Evolutionary conservation across 441 rosid genomes (phyloP), one percentile per base, ranked within the genome.

Genomic region (Kokia cookei): DNA sequence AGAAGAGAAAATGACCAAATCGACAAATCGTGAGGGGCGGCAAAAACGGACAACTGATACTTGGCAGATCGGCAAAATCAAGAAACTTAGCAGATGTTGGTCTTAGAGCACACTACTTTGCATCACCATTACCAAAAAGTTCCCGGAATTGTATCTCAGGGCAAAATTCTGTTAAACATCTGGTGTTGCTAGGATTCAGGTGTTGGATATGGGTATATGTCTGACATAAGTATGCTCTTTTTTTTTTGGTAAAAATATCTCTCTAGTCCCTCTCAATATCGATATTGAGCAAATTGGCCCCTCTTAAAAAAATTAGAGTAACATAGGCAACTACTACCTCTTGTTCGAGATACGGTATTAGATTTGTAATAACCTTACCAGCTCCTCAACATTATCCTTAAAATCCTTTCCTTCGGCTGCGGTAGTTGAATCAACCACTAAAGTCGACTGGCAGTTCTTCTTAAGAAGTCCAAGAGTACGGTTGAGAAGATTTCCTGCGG

Each of bases 381-480:
- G 83, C 73, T 76, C 85, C 82, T 85, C 90, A 58, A 96, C 93
- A 2, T 81, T 84, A 66, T 87, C 89, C 85, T 85, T 89, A 79
- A 93, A 84, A 35, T 85, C 80, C 79, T 73, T 80, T 75, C 93
- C 98, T 70, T 88, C 91, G 12, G 89, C 93, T 53, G 97, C 99
- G 73, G 78, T 40, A 45, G 82, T 77, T 17, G 99, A 92, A 84
- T 96, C 96, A 75, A 82, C 89, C 42, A 84, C 90, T 83, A 93
- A 83, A 53, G 97, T 91, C 61, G 93, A 93, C 55, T 89, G 83
- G 69, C 97, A 96, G 72, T 93, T 91, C 88, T 93, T 91, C 83
- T 79, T 86, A 65, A 95, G 97, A 77, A 95, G 97, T 57, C 98
- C 97, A 73, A 95, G 97, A 15, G 99, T 90, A 63, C 98, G 97